Percentiles rank a stretch among this genome's conserved stretches.
phyloP scores from a whole-genome alignment of 148 eudicot species.

The Silene uniflora region DNA sequence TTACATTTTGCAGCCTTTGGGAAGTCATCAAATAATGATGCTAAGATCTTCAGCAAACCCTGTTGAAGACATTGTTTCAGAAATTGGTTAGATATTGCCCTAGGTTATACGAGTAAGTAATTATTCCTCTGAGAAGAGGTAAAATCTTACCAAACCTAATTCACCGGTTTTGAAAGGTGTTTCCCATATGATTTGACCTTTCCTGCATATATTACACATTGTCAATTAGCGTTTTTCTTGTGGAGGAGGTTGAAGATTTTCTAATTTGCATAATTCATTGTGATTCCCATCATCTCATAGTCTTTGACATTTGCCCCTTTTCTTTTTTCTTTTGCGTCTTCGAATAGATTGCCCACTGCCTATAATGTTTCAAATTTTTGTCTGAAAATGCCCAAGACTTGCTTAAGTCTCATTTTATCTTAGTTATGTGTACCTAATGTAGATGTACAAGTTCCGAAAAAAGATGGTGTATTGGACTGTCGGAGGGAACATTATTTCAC shows the following conservation, averaged over 20 bases:
- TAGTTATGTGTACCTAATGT: no score
- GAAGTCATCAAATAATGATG: slow-evolving; percentile 59
- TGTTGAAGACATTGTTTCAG: slow-evolving; percentile 19
- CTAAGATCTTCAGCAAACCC: slow-evolving; percentile 52
- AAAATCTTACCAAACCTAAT: slow-evolving; percentile 53
- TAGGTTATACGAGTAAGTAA: not conserved
- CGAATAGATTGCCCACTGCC: no score
- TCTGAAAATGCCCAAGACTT: no score
- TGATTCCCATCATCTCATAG: no score
- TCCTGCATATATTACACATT: slow-evolving; percentile 38
- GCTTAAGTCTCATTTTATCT: no score
- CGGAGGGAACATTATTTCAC: slow-evolving; percentile 25
- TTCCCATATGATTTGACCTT: slow-evolving; percentile 59
- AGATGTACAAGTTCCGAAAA: no score
- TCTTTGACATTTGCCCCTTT: not conserved
- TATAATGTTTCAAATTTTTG: no score
- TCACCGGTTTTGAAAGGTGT: slow-evolving; percentile 84
- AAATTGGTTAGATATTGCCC: not conserved
- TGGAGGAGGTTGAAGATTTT: no score
- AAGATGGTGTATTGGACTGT: no score
- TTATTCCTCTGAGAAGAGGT: not conserved
- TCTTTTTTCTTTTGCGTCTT: not conserved
- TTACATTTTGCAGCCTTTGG: slow-evolving; percentile 70
- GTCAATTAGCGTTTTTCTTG: not conserved
- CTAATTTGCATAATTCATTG: no score